Base-by-base conservation (phyloP, 2,329 filamentous ascomycete species). In the Fusarium humuli region DNA sequence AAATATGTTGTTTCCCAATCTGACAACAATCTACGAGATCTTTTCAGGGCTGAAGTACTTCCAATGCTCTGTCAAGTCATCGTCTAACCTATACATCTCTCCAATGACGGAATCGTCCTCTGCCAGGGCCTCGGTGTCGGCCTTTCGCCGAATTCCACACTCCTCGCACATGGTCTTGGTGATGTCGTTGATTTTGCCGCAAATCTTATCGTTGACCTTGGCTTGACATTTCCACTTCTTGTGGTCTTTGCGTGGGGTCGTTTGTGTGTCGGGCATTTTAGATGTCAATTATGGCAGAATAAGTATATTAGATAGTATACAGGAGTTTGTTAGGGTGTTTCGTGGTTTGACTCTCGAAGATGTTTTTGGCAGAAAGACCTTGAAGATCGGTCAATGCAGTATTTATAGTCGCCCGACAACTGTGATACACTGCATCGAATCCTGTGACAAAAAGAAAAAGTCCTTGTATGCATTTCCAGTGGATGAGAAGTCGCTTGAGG, bases 151-250 rank as follows among this genome's bases (percentile, higher is more conserved):
- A 6, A 3, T 11, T 0, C 5, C 18, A 13, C 59, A 62, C 2
- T 3, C 3, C 2, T 3, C 3, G 16, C 59, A 61, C 4, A 52
- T 7, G 6, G 10, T 9, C 1, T 7, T 2, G 3, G 18, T 23
- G 7, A 62, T 62, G 2, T 4, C 2, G 30, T 6, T 42, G 6
- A 46, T 2, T 6, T 37, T 61, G 5, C 14, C 25, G 5, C 59
- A 62, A 5, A 9, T 30, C 12, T 40, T 45, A 16, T 16, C 25
- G 1, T 10, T n/a, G 10, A 54, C 23, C 2, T 30, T 61, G 14
- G 12, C 23, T 9, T 61, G 61, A 10, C 59, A 62, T 12, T 54
- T 61, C 59, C 59, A 62, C 40, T 62, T 62, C 25, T 61, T 61
- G 57, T 62, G 59, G 30, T 62, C 59, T 25, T 56, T 58, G 7